Percentiles rank a stretch among this genome's conserved stretches.
Evolutionary conservation across 2,329 filamentous ascomycete genomes (phyloP).

Genomic region (Leptographium procerum): DNA sequence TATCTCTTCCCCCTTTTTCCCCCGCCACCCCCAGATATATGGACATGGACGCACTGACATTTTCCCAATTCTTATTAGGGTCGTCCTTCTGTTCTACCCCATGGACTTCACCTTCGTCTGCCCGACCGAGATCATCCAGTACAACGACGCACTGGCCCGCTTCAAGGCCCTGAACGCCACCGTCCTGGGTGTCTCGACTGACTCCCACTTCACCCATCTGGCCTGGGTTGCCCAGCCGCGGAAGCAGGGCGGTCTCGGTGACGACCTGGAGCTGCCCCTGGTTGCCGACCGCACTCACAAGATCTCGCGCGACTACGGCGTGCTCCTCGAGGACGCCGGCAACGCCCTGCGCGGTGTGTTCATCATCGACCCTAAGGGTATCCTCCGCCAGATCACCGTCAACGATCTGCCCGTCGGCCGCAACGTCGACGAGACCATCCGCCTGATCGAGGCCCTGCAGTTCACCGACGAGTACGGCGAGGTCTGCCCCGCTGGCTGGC

Average conservation of each 20-base stretch:
- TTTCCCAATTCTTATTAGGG: too few species aligned
- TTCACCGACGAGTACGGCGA: slow-evolving; percentile 78
- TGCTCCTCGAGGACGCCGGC: slow-evolving; percentile 52
- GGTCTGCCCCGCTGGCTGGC: slow-evolving; percentile 48
- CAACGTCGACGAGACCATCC: slow-evolving; percentile 51
- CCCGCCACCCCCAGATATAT: not conserved
- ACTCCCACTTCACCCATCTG: slow-evolving; percentile 45
- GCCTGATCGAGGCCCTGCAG: slow-evolving; percentile 63
- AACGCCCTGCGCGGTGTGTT: slow-evolving; percentile 53
- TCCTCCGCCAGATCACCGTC: slow-evolving; percentile 51
- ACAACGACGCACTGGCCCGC: slow-evolving; percentile 48
- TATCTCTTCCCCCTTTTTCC: not conserved
- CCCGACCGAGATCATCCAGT: slow-evolving; percentile 55
- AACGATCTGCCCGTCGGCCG: slow-evolving; percentile 56
- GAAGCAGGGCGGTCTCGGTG: slow-evolving; percentile 50
- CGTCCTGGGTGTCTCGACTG: slow-evolving; percentile 50
- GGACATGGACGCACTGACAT: not conserved
- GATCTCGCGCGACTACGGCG: slow-evolving; percentile 50
- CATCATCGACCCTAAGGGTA: slow-evolving; percentile 53
- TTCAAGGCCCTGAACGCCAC: slow-evolving; percentile 47
- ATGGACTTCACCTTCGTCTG: slow-evolving; percentile 60
- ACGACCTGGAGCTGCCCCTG: slow-evolving; percentile 47
- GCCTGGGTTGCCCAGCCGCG: slow-evolving; percentile 48
- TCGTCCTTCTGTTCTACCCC: slow-evolving; percentile 55
- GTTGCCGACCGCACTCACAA: slow-evolving; percentile 50